Evolutionary conservation across 805 yeast species (phyloP), one percentile per base, ranked within the genome.

Genomic region (Ogataea siamensis): DNA sequence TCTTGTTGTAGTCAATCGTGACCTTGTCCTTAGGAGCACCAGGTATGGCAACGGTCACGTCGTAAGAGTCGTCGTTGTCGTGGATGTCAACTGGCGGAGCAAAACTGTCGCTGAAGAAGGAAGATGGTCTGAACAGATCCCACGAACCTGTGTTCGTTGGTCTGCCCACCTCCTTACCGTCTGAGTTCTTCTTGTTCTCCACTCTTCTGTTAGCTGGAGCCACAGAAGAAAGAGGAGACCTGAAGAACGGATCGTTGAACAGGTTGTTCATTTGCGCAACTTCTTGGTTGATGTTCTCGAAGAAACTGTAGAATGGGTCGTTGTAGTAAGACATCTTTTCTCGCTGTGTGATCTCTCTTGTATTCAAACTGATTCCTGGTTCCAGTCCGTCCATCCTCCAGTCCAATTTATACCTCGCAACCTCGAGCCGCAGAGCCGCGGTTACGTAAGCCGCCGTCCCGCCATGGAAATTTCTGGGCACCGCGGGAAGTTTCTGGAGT

Each of bases 41-140:
- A 7, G 78, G 75, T 36, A 73, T 56, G 1, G 76, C 65, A 4
- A 71, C 61, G 24, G 64, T 65, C 24, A 73, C 50, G 28, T 63
- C 67, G 43, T 68, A 72, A 13, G 57, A 49, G 30, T 63, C 55
- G 5, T 68, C 71, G 30, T 65, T 62, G 20, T 73, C 77, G 42
- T 69, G 52, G 25, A 73, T 56, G 45, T 73, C 76, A 32, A 72
- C 63, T 11, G 76, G 73, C 34, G 75, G 74, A 13, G 62, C 53
- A 13, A 49, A 50, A 37, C 43, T 47, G 14, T 38, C 43, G 31
- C 59, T 54, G 35, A 49, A 50, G 13, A 51, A 40, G 12, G 61
- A 51, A n/a, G 60, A 51, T 20, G 51, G 45, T 9, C 59, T 53
- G 14, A 60, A 28, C 27, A 54, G 44, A 11, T 65, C 27, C 26